Evolutionary conservation across 202 grass and related monocot genomes (phyloP), one percentile per base, ranked within the genome.

Genomic region (Eragrostis tef): DNA sequence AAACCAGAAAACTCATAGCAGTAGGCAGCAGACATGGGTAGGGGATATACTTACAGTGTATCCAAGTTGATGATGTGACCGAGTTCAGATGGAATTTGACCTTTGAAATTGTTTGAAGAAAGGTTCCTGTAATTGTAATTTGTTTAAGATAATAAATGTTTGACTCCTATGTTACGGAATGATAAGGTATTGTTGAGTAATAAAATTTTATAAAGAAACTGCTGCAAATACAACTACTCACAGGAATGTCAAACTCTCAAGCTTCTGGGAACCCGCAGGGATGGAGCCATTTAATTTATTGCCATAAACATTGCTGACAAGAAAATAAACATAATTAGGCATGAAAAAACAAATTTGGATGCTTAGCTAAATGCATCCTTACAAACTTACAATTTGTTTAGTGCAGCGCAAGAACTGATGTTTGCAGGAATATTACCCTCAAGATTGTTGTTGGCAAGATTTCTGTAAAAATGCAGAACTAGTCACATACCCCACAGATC

Each of bases 361-460:
- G 31, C 10, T 53, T 81, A 79, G 2, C 61, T 19, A 58, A 67
- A 16, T 71, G 6, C 9, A 45, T 63, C 64, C 20, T 61, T 36
- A 21, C 31, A 31, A 80, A 87, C 92, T 95, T 85, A 99, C 96
- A 99, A 90, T 87, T 99, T 99, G 84, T 99, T 99, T 45, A 99
- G 73, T 71, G 96, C 96, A 67, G 89, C 96, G 68, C 93, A 99
- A 21, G 83, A 99, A 69, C 96, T 99, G 78, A 99, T 93, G 75
- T 90, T 94, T 70, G 86, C 59, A 36, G 96, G 96, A 93, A 99
- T 99, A 77, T 84, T 91, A 27, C 93, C 93, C 56, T 89, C 86
- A 41, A 99, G 87, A 67, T 92, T 91, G 81, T 99, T 99, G 69
- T 93, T 96, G 31, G 96, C 96, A 81, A 99, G 90, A 88, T 99